Conservation (phyloP, 305 asterid genomes). For the Rubia balearica region DNA sequence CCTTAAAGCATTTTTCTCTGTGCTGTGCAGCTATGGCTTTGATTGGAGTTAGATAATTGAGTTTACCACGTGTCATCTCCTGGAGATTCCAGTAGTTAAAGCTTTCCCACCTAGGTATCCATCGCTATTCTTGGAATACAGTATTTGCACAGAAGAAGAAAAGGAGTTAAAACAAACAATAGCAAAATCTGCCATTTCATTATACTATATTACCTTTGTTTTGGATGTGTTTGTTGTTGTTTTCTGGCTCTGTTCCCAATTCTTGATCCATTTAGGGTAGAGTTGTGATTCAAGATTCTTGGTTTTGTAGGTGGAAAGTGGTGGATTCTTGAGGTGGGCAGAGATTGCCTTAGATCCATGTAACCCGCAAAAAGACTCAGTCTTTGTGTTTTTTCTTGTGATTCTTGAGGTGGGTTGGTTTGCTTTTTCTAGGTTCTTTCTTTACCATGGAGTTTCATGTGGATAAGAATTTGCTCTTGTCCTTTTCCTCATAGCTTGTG, state of each 20-base stretch:
- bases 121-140: background rate
- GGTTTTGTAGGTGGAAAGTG: slow-evolving; percentile 22
- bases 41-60: slow-evolving; percentile 46
- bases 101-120: slow-evolving; percentile 22
- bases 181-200: slow-evolving; percentile 12
- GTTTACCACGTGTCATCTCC: slow-evolving; percentile 65
- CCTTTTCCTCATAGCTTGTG: slow-evolving; percentile 30
- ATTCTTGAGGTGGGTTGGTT: slow-evolving; percentile 39
- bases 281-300: slow-evolving; percentile 25
- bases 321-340: slow-evolving; percentile 41
- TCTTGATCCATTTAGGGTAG: slow-evolving; percentile 1
- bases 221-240: background rate
- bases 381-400: slow-evolving; percentile 52
- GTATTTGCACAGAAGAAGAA: slow-evolving; percentile 18
- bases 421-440: slow-evolving; percentile 26
- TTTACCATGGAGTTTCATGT: slow-evolving; percentile 25
- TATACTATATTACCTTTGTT: slow-evolving; percentile 1
- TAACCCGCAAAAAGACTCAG: slow-evolving; percentile 49
- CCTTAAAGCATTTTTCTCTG: slow-evolving; percentile 15
- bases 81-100: slow-evolving; percentile 27
- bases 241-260: background rate
- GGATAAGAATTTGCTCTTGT: slow-evolving; percentile 55
- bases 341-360: slow-evolving; percentile 67
- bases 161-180: slow-evolving; percentile 1
- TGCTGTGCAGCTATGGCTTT: slow-evolving; percentile 13